Evolutionary conservation across 805 yeast species (phyloP), one percentile per base, ranked within the genome.

Genomic region (Ogataea naganishii): DNA sequence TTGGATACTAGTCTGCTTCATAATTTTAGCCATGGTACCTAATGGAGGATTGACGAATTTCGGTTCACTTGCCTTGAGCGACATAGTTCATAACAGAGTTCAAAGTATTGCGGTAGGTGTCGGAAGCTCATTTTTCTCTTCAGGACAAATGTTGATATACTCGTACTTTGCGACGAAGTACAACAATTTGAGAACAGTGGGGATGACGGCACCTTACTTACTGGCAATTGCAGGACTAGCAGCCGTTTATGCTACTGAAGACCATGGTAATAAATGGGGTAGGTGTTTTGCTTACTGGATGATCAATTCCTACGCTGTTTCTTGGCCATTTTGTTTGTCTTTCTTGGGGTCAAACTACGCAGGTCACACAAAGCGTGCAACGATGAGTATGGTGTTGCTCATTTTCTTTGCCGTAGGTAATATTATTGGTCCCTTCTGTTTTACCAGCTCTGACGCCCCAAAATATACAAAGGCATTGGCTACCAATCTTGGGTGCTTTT

Each of bases 341-440:
- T 30, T 34, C 3, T 35, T 36, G 19, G 30, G 36, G 26, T 37
- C 78, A 26, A 75, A 74, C 41, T 71, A 79, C 7, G 74, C 81
- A 1, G 81, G 81, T 4, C 67, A 71, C 25, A 71, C 77, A 3
- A 75, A 74, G 41, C 62, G 73, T 38, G 49, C 72, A 13, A 62
- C 66, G 20, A 48, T 78, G 25, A 66, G 66, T 39, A 73, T 69
- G 7, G 42, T 64, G 15, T 70, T 75, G 5, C 67, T 75, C 68
- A 57, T 73, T 31, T 69, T 66, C n/a, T 74, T 72, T 43, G 71
- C 75, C 8, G 49, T 73, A 15, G 72, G 77, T 6, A 66, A 76
- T 40, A 53, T 80, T 35, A 58, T 74, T 28, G 83, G 81, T 0
- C 82, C 85, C 3, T 80, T 75, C 41, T 53, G 74, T 41, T 75